Conservation (phyloP, 148 eudicot genomes). For the Rhododendron vialii region DNA sequence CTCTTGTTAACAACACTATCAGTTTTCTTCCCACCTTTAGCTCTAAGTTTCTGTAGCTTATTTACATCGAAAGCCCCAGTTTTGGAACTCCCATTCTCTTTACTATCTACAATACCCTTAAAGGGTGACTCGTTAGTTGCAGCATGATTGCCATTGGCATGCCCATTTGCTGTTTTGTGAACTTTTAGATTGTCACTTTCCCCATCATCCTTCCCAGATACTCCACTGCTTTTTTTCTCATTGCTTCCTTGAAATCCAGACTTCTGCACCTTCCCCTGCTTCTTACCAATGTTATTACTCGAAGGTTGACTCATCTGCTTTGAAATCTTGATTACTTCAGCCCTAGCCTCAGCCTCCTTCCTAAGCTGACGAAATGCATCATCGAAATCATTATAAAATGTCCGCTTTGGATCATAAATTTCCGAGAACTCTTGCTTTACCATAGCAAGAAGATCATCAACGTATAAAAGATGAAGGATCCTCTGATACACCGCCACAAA, state of each 20-base stretch:
- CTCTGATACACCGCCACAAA: conserved; percentile 94
- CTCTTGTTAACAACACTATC: conserved; percentile 53
- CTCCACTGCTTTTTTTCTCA: conserved; percentile 58
- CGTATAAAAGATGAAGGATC: conserved; percentile 84
- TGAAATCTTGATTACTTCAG: conserved; percentile 78
- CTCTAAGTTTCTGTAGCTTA: conserved; percentile 71
- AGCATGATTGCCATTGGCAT: conserved; percentile 36
- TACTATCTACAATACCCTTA: conserved; percentile 43
- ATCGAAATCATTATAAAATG: conserved; percentile 67
- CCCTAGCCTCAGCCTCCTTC: conserved; percentile 87
- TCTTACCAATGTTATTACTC: conserved; percentile 33
- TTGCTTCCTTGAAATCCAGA: conserved; percentile 48
- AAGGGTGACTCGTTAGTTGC: conserved; percentile 19
- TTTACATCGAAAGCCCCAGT: conserved; percentile 84
- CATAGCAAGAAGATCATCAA: conserved; percentile 86
- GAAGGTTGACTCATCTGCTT: conserved; percentile 51
- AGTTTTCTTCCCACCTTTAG: conserved; percentile 75
- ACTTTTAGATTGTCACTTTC: conserved; percentile 41
- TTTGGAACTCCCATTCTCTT: conserved; percentile 53
- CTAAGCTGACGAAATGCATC: conserved; percentile 77
- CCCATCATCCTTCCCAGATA: conserved; percentile 42
- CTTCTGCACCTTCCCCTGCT: conserved; percentile 59
- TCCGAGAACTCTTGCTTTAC: conserved; percentile 78
- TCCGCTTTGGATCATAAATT: conserved; percentile 71
- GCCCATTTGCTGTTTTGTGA: conserved; percentile 41